Percentiles rank a stretch among this genome's conserved stretches.
These are phyloP conservation scores for Hemileccinum impolitum DNA, from an alignment of 768 basidiomycete species.

Conservation along the genomic window DNA sequence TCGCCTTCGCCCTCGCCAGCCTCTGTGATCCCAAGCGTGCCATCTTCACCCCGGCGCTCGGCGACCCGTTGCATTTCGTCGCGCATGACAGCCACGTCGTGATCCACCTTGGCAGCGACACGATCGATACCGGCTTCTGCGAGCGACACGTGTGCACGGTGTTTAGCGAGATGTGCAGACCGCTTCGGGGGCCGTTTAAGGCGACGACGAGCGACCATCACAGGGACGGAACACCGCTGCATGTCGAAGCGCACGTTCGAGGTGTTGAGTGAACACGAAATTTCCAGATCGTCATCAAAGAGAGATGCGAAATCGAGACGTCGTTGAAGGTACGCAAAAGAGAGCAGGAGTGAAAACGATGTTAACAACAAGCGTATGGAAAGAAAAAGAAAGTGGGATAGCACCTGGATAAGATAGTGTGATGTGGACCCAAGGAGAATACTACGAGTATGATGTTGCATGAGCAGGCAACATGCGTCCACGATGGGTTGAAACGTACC, in stretches of 20 bases:
- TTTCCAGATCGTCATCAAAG: background rate
- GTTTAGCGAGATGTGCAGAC: slow-evolving; percentile 75
- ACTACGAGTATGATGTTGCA: slow-evolving; percentile 35
- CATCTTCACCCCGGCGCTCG: slow-evolving; percentile 29
- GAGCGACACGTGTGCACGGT: slow-evolving; percentile 80
- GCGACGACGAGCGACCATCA: slow-evolving; percentile 93
- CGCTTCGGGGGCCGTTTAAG: slow-evolving; percentile 84
- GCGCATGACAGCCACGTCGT: slow-evolving; percentile 78
- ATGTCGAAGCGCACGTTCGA: no score
- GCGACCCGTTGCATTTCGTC: slow-evolving; percentile 74
- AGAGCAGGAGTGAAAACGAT: background rate
- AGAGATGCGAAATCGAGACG: background rate
- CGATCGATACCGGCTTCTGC: slow-evolving; percentile 86
- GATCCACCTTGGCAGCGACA: slow-evolving; percentile 80
- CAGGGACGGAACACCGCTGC: slow-evolving; percentile 89
- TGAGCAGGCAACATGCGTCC: background rate
- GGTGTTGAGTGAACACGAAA: background rate
- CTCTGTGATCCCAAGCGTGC: slow-evolving; percentile 17
- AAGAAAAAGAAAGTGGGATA: slow-evolving; percentile 10
- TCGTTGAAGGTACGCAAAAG: background rate
- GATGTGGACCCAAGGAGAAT: slow-evolving; percentile 94
- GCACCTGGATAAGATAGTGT: slow-evolving; percentile 85
- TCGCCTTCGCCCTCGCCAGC: slow-evolving; percentile 26
- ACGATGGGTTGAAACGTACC: slow-evolving; percentile 45
- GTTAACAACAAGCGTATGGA: background rate